phyloP scores from a whole-genome alignment of 2,329 filamentous ascomycete species.

The Pestalotiopsis sp. region DNA sequence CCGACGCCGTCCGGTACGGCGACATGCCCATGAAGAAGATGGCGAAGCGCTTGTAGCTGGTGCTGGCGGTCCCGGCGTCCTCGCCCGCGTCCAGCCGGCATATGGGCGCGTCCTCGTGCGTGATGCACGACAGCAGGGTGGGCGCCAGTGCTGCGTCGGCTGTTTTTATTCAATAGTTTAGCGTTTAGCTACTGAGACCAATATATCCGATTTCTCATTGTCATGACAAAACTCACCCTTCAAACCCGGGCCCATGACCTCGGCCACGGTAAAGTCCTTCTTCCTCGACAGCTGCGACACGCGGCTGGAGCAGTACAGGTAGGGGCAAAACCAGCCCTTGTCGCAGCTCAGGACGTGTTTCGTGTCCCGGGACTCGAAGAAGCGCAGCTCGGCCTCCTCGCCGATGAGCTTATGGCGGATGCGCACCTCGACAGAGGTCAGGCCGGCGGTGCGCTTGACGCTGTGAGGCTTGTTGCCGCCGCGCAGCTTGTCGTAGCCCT shows the following conservation, averaged over 20 bases:
- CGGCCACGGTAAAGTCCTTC: slow-evolving; percentile 21
- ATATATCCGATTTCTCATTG: too few relatives aligned
- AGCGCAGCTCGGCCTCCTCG: slow-evolving; percentile 20
- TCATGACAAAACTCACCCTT: slow-evolving; percentile 12
- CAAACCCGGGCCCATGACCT: slow-evolving; percentile 18
- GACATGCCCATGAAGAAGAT: slow-evolving; percentile 22
- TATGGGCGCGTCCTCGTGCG: slow-evolving; percentile 18
- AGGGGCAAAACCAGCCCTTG: slow-evolving; percentile 24
- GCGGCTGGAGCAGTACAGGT: slow-evolving; percentile 20
- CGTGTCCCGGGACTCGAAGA: slow-evolving; percentile 16
- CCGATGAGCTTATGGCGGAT: slow-evolving; percentile 24
- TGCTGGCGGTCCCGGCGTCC: slow-evolving; percentile 7
- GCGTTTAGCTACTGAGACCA: not conserved
- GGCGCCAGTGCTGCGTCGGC: slow-evolving; percentile 19
- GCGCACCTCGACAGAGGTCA: slow-evolving; percentile 19
- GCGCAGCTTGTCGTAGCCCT: slow-evolving; percentile 17
- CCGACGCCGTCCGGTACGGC: slow-evolving; percentile 20
- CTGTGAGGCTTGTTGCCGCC: slow-evolving; percentile 14
- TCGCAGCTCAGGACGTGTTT: slow-evolving; percentile 18
- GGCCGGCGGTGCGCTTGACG: slow-evolving; percentile 18
- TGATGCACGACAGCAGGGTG: slow-evolving; percentile 18
- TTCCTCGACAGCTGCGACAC: slow-evolving; percentile 19
- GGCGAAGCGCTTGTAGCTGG: slow-evolving; percentile 18
- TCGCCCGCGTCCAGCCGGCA: slow-evolving; percentile 15
- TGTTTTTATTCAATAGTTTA: not conserved